Evolutionary conservation across 192 early-diverging fungal genomes (phyloP), one percentile per base, ranked within the genome.

Genomic region (Coemansia sp.): DNA sequence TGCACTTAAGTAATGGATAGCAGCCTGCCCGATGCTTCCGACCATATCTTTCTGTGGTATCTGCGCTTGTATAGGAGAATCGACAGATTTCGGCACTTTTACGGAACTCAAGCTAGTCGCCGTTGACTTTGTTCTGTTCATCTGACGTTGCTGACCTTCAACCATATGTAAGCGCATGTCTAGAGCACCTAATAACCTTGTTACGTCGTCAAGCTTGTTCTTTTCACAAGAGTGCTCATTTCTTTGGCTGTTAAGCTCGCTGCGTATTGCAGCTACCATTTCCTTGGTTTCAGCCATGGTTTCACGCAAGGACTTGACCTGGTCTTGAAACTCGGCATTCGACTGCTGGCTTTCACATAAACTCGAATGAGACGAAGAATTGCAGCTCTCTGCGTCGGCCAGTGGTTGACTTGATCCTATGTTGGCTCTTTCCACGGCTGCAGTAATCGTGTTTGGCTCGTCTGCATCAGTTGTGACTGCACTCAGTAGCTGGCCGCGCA

Each of bases 101-200:
- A 62, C 64, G 6, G 74, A 78, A 19, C 74, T 69, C 2, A 61
- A 45, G 43, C 67, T 78, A 4, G 57, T 22, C 14, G 58, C 61
- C 56, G 56, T 49, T 0, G 62, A 57, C 13, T 60, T 22, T 5
- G 37, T 17, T 37, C 13, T 33, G 19, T 21, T 45, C 27, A 9
- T 27, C 47, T 22, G 40, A 43, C 48, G 65, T 50, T 64, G 69
- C 11, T 65, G 59, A 41, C 57, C 64, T 40, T 78, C 74, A 6
- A 78, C 57, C 68, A 78, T 71, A 21, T 78, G 68, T 11, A 78
- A 30, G 15, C 74, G 68, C 69, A 78, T 71, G 59, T 78, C 74
- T 44, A 78, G 55, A 0, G 68, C 69, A 8, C 74, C 69, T 3
- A 78, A 58, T 5, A 78, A 58, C 45, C 64, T 45, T 12, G 60